A percentile compares a stretch with the other conserved stretches of the same genome.
These are phyloP conservation scores for Cubamyces lactineus DNA, from an alignment of 768 basidiomycete species.

Conservation along the genomic window DNA sequence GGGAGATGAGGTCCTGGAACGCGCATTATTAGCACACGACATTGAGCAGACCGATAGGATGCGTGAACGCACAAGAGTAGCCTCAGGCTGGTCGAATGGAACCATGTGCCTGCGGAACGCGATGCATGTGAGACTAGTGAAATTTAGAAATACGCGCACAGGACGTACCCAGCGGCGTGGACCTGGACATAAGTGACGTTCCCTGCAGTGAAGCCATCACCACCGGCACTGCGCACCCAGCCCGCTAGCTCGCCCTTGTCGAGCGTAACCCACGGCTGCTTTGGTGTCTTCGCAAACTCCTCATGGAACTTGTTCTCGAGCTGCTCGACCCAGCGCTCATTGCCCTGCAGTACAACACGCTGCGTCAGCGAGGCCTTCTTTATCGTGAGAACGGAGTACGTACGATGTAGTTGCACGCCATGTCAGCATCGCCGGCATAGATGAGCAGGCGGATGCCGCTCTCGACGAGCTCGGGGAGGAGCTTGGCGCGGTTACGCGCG, in stretches of 20 bases:
- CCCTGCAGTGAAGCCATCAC: constrained; percentile 67
- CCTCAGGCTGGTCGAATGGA: constrained; percentile 88
- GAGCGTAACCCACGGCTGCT: constrained; percentile 59
- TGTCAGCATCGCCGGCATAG: constrained; percentile 90
- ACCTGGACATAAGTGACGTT: constrained; percentile 84
- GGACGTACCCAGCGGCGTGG: constrained; percentile 77
- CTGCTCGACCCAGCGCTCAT: constrained; percentile 72
- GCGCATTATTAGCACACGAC: neutral
- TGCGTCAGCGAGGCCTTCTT: too few species aligned
- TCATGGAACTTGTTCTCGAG: constrained; percentile 63
- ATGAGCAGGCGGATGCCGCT: constrained; percentile 83
- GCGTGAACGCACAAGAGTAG: constrained; percentile 61
- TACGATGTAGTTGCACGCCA: constrained; percentile 87
- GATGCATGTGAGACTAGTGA: neutral
- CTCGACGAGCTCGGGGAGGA: constrained; percentile 81
- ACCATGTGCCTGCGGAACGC: constrained; percentile 75
- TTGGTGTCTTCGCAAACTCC: constrained; percentile 56
- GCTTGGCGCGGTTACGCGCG: constrained; percentile 76
- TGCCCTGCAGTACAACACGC: constrained; percentile 50
- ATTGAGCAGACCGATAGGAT: neutral
- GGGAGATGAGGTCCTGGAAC: constrained; percentile 58
- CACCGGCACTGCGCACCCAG: constrained; percentile 69
- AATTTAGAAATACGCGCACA: neutral
- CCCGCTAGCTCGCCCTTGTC: constrained; percentile 62
- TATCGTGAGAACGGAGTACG: constrained; percentile 25